Base-by-base conservation (phyloP, 768 basidiomycete species). In the Tubosaeta sp. region DNA sequence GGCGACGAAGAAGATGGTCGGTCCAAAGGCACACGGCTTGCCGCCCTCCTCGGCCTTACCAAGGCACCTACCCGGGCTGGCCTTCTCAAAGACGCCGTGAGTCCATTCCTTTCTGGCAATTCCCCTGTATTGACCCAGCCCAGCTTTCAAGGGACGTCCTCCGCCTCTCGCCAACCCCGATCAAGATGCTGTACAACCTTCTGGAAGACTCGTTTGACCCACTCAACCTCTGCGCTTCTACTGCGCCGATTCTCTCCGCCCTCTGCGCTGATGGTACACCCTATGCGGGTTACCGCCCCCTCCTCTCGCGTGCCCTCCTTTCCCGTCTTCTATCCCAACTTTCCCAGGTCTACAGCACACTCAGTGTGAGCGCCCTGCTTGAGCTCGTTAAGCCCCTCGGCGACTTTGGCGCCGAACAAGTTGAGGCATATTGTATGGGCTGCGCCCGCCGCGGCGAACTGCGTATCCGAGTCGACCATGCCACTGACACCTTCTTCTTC, bases 131-230 rank as follows among this genome's bases (percentile, higher is more conserved):
- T 57, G 17, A 59, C 19, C 39, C n/a, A n/a, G 19, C 26, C 4
- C 60, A 91, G 90, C 81, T 93, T 41, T 83, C 86, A 32, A 83
- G 90, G 47, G 87, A 91, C 66, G 86, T 88, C 43, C 81, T 97
- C 56, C 86, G 83, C 63, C 81, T 92, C 42, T 85, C 86, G 0
- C 88, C 93, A 0, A 69, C 77, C 22, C 71, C 79, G 4, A 79
- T 97, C 65, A 87, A 86, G 65, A 73, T 80, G 22, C 79, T 97
- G 19, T 95, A 95, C 77, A 81, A 82, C 63, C 82, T 93, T 46
- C 84, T 99, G 58, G 93, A 97, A 72, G 87, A 88, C 38, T 87
- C 91, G 6, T 95, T 97, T 63, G 92, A 97, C 66, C 95, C 95
- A 0, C 81, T 95, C 57, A 85, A 83, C 0, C 85, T 97, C 53